Base-by-base conservation (phyloP, 306 rosid genomes). In the Medicago truncatula region DNA sequence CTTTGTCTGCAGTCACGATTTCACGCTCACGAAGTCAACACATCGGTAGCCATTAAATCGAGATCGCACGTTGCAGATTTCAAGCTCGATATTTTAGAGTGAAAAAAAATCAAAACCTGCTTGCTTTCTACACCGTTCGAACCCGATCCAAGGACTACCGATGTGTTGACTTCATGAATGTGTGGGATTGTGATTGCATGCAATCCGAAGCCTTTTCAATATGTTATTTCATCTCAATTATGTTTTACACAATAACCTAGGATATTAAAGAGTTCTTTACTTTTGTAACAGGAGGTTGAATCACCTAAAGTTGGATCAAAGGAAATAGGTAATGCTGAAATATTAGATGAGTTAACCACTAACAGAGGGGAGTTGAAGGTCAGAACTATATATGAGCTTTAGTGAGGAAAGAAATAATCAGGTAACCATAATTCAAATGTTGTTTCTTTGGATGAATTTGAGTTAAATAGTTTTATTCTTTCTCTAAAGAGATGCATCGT, bases 351-450 rank as follows among this genome's bases (percentile, higher is more conserved):
- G 70, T 78, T 91, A 67, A 89, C 96, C 53, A 93, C 96, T 10
- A 84, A 79, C 18, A 89, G 98, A 83, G 97, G 98, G 52, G 97
- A 93, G 80, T 68, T 93, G 76, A 93, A 91, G 85, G 74, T 91
- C 69, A 88, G 83, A 91, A 74, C 77, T 31, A 44, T n/a, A n/a
- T n/a, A n/a, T 72, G 12, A 91, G 93, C 86, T 89, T 87, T 56
- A 75, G 10, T 0, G 98, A 93, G 64, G 97, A 93, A 38, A 87
- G 86, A 74, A 68, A 61, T 3, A 31, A 25, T 43, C 92, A 85
- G 93, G 96, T 88, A 84, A 66, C 41, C 12, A 38, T n/a, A 44
- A 15, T 60, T 75, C 40, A 52, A 31, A 10, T 70, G 25, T 57
- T 78, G 49, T 20, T 21, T 23, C 46, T 64, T 69, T 62, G 7